A percentile compares a stretch with the other conserved stretches of the same genome.
Evolutionary conservation across 495 filamentous ascomycete genomes (phyloP).

Genomic region (Aspergillus leporis): DNA sequence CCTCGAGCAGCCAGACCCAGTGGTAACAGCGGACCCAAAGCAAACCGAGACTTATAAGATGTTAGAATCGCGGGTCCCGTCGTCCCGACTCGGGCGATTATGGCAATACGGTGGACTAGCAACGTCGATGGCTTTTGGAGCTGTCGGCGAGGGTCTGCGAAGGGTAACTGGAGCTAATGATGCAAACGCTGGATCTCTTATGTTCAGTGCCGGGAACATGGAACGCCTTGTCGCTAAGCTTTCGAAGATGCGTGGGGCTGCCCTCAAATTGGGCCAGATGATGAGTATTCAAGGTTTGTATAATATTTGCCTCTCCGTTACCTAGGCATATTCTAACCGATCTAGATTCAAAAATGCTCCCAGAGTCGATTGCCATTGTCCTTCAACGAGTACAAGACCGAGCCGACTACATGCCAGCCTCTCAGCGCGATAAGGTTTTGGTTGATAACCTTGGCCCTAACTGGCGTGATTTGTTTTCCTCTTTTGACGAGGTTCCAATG

Average conservation of each 20-base stretch:
- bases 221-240: constrained; percentile 89
- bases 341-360: constrained; percentile 89
- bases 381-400: constrained; percentile 93
- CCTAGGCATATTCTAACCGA: neutral
- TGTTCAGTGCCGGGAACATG: constrained; percentile 88
- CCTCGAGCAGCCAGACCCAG: constrained; percentile 13
- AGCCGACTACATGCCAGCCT: constrained; percentile 96
- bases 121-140: constrained; percentile 95
- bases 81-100: constrained; percentile 78
- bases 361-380: constrained; percentile 78
- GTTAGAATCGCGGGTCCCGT: constrained; percentile 86
- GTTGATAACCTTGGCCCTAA: constrained; percentile 73
- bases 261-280: constrained; percentile 96
- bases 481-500: constrained; percentile 89
- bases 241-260: constrained; percentile 95
- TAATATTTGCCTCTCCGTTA: neutral
- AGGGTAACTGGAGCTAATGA: constrained; percentile 62
- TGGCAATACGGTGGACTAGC: constrained; percentile 95
- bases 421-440: constrained; percentile 84
- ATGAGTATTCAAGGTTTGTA: constrained; percentile 82
- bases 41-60: constrained; percentile 61
- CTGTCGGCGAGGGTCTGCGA: constrained; percentile 77
- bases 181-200: constrained; percentile 67
- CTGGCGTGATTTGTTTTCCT: constrained; percentile 80
- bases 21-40: constrained; percentile 17